Base-by-base conservation (phyloP, 208 protist species). In the Leishmania guyanensis region DNA sequence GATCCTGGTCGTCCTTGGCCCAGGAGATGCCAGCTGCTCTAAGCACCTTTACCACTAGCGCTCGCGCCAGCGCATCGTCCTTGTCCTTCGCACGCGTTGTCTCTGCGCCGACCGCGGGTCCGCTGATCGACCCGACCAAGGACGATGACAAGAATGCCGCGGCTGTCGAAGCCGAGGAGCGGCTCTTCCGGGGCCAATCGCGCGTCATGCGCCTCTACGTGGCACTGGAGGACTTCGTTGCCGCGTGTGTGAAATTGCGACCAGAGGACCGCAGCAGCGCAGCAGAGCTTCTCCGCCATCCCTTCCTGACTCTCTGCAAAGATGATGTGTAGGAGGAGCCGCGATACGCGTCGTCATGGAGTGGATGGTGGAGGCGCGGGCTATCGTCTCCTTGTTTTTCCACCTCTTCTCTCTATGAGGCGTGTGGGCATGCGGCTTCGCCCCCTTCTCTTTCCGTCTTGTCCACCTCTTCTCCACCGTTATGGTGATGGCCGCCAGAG, bases 231-330 rank as follows among this genome's bases (percentile, higher is more conserved):
- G 78, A 89, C 69, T 95, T 97, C 79, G 77, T 94, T 56, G 36
- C 51, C 0, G 77, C 80, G 26, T 97, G 94, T 70, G 78, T 95
- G 62, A 88, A 70, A 29, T 80, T 95, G 68, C 75, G 80, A 16
- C 94, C 94, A 26, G 92, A 93, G 73, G 89, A 94, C 39, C 89
- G 94, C 20, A 85, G 83, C 43, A 89, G 84, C 46, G 84, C 90
- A 22, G 91, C 88, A 70, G 86, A 93, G 53, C 76, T 97, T 26
- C 85, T 95, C 26, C 84, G 70, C 8, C 94, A 97, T 53, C 92
- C 94, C 5, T 95, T 97, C 75, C 78, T 97, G 5, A 83, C 70
- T 0, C 56, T 89, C 58, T 88, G 77, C 10, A 46, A 29, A 22
- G 72, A 46, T 53, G 72, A 39, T n/a, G 20, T 43, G 29, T 22